Evolutionary conservation across 2,329 filamentous ascomycete species (phyloP), one percentile per base, ranked within the genome.

Genomic region (Scedosporium apiospermum): DNA sequence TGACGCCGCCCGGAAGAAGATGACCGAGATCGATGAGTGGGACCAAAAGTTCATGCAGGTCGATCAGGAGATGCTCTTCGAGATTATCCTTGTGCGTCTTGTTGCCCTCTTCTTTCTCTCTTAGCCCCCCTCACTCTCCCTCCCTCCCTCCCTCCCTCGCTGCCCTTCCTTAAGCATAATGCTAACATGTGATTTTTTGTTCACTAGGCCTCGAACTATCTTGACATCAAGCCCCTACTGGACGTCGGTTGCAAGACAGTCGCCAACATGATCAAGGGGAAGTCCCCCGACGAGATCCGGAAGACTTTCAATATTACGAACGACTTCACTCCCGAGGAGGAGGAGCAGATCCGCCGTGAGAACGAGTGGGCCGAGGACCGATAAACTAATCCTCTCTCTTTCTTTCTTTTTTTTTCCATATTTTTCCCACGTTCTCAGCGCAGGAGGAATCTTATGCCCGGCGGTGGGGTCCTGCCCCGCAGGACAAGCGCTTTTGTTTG

Each of bases 11-110:
- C 91, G 95, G 69, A 97, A 97, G 83, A 97, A 96, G 86, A 96
- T 93, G 1, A 98, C 95, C 57, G 95, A 99, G 70, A 99, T 99
- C 68, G 95, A 98, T 64, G 95, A 99, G 78, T 99, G 95, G 95
- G 95, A 99, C 70, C 93, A 98, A 77, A 99, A 99, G 79, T 99
- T 98, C 77, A 98, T 99, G 95, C 93, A 98, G 78, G 95, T 99
- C 18, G 95, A 99, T 75, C 95, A 99, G 74, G 95, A 99, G 78
- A 98, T 99, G 95, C 85, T 99, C 1, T 99, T 99, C 69, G 95
- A 99, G 81, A 98, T 99, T 72, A 99, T 99, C 69, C 83, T 99
- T 27, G 91, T 95, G 83, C 64, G 88, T 81, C 62, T 42, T 27
- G 18, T 27, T 51, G n/a, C 38, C 46, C 44, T 18, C 14, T 46